These are phyloP conservation scores for Aspergillus leporis DNA, from an alignment of 495 filamentous ascomycete species.

Conservation along the genomic window DNA sequence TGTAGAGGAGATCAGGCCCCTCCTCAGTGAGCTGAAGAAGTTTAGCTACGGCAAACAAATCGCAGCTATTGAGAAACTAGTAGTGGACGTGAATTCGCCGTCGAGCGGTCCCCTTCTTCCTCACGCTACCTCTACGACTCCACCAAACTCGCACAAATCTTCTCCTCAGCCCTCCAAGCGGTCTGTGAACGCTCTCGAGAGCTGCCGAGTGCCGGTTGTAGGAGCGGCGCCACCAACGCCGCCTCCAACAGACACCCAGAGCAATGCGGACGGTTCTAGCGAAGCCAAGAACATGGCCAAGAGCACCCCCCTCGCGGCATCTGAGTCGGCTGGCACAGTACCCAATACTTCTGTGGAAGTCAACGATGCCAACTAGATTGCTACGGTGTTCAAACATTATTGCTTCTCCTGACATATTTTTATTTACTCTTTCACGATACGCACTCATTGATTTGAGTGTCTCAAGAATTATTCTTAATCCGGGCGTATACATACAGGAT, in stretches of 20 bases:
- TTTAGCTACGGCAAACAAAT: constrained; percentile 79
- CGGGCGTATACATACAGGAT: constrained; percentile 48
- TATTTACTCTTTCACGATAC: background rate
- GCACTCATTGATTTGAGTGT: constrained; percentile 28
- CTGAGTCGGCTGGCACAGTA: constrained; percentile 35
- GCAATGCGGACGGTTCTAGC: constrained; percentile 29
- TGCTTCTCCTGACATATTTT: constrained; percentile 42
- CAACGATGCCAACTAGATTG: constrained; percentile 31
- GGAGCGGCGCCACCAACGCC: constrained; percentile 47
- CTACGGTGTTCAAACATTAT: constrained; percentile 9
- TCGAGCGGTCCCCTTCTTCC: constrained; percentile 22
- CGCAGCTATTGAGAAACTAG: constrained; percentile 65
- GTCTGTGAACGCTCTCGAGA: constrained; percentile 34
- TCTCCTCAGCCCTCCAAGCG: constrained; percentile 45
- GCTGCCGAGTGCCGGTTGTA: constrained; percentile 29
- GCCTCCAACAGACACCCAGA: constrained; percentile 43
- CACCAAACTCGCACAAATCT: constrained; percentile 49
- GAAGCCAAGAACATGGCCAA: constrained; percentile 37
- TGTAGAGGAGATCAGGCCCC: constrained; percentile 70
- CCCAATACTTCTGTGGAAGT: constrained; percentile 33
- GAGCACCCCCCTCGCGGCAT: constrained; percentile 35
- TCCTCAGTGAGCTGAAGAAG: constrained; percentile 72
- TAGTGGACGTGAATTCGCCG: constrained; percentile 43
- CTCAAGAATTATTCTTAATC: constrained; percentile 37
- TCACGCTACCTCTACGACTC: constrained; percentile 39